A percentile compares a stretch with the other conserved stretches of the same genome.
Conservation (phyloP, 208 protist species). For the Jaenimonas drosophilae region DNA sequence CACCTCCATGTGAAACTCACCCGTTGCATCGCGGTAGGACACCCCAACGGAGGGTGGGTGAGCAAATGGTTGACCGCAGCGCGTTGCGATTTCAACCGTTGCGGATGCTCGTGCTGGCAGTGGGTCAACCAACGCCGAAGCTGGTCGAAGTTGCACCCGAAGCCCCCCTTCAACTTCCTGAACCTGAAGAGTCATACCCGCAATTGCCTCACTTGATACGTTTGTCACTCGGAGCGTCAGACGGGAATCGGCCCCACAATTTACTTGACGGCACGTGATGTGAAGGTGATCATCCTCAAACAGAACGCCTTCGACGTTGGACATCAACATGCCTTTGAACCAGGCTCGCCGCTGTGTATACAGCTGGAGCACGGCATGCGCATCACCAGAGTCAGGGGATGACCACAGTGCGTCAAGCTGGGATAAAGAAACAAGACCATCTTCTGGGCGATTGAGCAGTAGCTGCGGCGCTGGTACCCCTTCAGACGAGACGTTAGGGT, state of each 20-base stretch:
- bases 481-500: no score
- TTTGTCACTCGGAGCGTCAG: conserved; percentile 23
- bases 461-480: no score
- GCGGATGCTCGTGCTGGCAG: no score
- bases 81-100: conserved; percentile 61
- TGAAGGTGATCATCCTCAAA: conserved; percentile 38
- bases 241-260: conserved; percentile 33
- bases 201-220: conserved; percentile 11
- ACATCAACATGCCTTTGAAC: no score
- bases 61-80: conserved; percentile 43
- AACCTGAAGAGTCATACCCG: conserved; percentile 26
- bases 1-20: conserved; percentile 16
- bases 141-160: conserved; percentile 52
- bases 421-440: no score
- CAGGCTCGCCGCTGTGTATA: no score
- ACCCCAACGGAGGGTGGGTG: conserved; percentile 51
- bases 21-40: conserved; percentile 16
- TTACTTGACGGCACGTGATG: conserved; percentile 37
- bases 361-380: no score
- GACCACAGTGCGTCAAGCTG: no score
- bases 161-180: conserved; percentile 36
- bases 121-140: no score
- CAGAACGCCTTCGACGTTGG: conserved; percentile 14
- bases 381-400: no score
- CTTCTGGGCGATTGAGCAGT: no score